Percentiles rank a stretch among this genome's conserved stretches.
Conservation (phyloP, 2,329 filamentous ascomycete species). For the Fusarium vanettenii region DNA sequence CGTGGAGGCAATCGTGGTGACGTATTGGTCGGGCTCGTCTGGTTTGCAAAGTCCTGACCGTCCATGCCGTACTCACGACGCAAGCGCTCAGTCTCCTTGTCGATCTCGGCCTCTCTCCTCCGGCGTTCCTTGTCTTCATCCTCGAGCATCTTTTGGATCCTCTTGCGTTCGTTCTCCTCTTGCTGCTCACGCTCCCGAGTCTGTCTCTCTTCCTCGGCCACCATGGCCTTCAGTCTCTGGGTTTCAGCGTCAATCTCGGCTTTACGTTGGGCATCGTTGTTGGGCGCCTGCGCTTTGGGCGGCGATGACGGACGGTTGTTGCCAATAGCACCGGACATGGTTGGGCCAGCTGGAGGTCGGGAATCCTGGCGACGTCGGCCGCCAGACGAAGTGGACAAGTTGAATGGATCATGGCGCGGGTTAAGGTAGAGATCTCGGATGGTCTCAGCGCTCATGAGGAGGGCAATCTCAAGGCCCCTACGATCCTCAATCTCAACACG, state of each 20-base stretch:
- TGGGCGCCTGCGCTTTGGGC: constrained; percentile 22
- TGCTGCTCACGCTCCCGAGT: constrained; percentile 67
- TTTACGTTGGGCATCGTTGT: constrained; percentile 43
- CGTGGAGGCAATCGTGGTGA: constrained; percentile 51
- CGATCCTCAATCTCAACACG: constrained; percentile 93
- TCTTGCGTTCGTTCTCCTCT: constrained; percentile 64
- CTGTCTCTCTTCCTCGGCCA: constrained; percentile 62
- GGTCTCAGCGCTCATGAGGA: constrained; percentile 72
- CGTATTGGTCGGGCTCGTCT: constrained; percentile 31
- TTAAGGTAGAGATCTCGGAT: constrained; percentile 74
- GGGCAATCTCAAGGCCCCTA: constrained; percentile 89
- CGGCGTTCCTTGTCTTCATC: constrained; percentile 71
- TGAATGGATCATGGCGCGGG: constrained; percentile 80
- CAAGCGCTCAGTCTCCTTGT: constrained; percentile 86
- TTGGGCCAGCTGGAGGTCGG: constrained; percentile 48
- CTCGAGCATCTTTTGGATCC: constrained; percentile 74
- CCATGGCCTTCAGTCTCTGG: constrained; percentile 71
- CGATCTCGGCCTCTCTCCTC: constrained; percentile 69
- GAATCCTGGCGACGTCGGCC: constrained; percentile 52
- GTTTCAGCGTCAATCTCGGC: constrained; percentile 79
- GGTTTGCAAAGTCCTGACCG: constrained; percentile 52
- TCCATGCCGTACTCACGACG: constrained; percentile 73
- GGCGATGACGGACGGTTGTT: constrained; percentile 40
- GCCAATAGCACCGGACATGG: constrained; percentile 55
- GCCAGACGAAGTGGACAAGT: constrained; percentile 63